Evolutionary conservation across 2,329 filamentous ascomycete species (phyloP), one percentile per base, ranked within the genome.

Genomic region (Septoria petroselini): DNA sequence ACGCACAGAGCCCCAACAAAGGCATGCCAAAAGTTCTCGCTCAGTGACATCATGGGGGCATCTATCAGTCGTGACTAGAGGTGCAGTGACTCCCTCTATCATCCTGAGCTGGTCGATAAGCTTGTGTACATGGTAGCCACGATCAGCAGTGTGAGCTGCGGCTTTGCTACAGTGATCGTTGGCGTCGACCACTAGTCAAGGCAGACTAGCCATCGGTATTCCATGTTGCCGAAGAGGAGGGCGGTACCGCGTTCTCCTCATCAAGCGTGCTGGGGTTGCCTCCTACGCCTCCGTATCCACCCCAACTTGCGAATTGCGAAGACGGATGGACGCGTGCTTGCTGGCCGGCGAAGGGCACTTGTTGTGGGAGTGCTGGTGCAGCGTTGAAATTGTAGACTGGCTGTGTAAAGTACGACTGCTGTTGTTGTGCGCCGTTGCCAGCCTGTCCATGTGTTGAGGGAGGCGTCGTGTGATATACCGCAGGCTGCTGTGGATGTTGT

Each of bases 201-300:
- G n/a, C n/a, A n/a, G 7, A 23, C 35, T 34, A 50, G 21, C 38
- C 43, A 15, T 42, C 48, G 37, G 49, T 46, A 29, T 58, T 53
- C 60, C 61, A 63, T 17, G 59, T 52, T 35, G 58, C 58, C 25
- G 55, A 48, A 14, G 43, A 39, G 12, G 56, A 53, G 12, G 63
- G 63, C 45, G 61, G 58, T 58, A 65, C 61, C 42, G 63, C 61
- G 43, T 63, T 64, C 47, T 66, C 63, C 38, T 66, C 62, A 27
- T 65, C 62, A 39, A 63, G 31, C 9, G 58, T 58, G 31, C 62
- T 52, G 8, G 59, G 58, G 33, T 55, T 50, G 2, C 44, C 58
- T 34, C 37, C 57, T 33, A 55, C 34, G 3, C 56, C 60, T 6
- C 52, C 48, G 48, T 66, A 66, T 7, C 64, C 64, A 11, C 47